These are phyloP conservation scores for Solanum paucissectum DNA, from an alignment of 257 asterid genomes.

Conservation along the genomic window DNA sequence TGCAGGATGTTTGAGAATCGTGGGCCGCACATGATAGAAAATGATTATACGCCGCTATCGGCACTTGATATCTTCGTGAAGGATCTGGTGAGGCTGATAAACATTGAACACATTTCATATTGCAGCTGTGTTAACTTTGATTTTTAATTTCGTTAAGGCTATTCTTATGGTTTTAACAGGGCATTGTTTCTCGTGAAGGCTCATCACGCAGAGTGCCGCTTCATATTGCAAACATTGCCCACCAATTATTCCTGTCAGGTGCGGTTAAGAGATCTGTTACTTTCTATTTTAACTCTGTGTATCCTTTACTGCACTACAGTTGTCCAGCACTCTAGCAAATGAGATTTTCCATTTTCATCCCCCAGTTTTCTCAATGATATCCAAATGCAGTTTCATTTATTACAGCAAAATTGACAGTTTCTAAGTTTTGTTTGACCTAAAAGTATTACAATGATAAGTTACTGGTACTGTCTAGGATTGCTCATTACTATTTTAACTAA, in stretches of 20 bases:
- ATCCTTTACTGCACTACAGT: background rate
- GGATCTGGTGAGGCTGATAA: conserved; percentile 65
- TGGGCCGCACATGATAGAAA: conserved; percentile 91
- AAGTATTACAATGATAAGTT: background rate
- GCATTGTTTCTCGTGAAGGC: conserved; percentile 91
- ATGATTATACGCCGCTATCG: conserved; percentile 91
- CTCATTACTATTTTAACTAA: background rate
- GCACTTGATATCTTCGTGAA: conserved; percentile 97
- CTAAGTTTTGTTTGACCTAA: background rate
- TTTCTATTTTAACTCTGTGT: background rate
- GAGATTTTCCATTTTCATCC: background rate
- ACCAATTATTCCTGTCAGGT: conserved; percentile 90
- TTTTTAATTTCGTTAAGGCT: background rate
- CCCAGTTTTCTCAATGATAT: background rate
- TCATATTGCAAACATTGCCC: conserved; percentile 74
- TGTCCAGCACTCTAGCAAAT: background rate
- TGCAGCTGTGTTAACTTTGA: background rate
- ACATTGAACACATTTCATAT: background rate
- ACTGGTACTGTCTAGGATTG: background rate
- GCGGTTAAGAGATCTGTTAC: background rate
- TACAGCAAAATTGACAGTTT: background rate
- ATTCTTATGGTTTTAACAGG: conserved; percentile 39
- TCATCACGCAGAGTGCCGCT: conserved; percentile 74
- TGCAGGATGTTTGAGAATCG: conserved; percentile 99
- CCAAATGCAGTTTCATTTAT: background rate